phyloP scores from a whole-genome alignment of 345 rosid species.

The Heritiera littoralis region DNA sequence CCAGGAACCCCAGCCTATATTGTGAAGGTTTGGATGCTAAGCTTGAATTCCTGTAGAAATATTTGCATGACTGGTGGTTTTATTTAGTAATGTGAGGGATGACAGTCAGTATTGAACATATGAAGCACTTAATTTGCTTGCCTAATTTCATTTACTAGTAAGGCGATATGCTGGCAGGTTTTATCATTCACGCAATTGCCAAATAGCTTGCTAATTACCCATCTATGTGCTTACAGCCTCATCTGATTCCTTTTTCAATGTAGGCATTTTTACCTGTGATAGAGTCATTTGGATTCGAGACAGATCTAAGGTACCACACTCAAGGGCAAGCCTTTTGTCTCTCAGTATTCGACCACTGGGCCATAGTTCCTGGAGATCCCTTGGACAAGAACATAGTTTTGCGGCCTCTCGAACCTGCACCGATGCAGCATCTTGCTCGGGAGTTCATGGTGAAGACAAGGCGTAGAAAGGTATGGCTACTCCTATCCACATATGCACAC shows the following conservation, averaged over 20 bases:
- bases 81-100: neutral
- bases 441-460: conserved; percentile 87
- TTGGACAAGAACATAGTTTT: conserved; percentile 73
- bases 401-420: conserved; percentile 81
- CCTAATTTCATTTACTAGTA: neutral
- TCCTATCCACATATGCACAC: neutral
- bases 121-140: neutral
- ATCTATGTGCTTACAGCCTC: neutral
- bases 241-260: conserved; percentile 16
- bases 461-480: conserved; percentile 54
- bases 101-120: neutral
- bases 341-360: conserved; percentile 75
- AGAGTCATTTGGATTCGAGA: conserved; percentile 81
- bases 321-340: conserved; percentile 76
- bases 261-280: conserved; percentile 81
- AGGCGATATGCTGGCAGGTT: neutral
- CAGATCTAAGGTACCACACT: conserved; percentile 76
- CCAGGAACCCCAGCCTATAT: conserved; percentile 96
- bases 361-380: conserved; percentile 78
- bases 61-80: neutral
- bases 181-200: neutral
- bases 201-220: neutral
- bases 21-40: conserved; percentile 63
- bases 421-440: conserved; percentile 78
- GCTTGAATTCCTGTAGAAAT: neutral